Percentiles rank a stretch among this genome's conserved stretches.
phyloP scores from a whole-genome alignment of 768 basidiomycete species.

The Piloderma croceum region DNA sequence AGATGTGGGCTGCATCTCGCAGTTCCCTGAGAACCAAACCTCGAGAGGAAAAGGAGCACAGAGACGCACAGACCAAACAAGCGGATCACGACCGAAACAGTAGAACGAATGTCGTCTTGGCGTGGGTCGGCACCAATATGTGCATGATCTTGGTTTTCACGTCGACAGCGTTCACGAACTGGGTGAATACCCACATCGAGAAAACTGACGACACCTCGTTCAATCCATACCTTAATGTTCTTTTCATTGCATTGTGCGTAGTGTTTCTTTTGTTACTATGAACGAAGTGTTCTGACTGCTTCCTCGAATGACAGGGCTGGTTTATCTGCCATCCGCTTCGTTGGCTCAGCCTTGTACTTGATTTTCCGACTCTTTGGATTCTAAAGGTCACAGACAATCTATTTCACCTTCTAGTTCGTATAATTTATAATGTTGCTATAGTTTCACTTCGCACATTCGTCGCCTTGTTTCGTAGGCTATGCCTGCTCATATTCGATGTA shows the following conservation, averaged over 20 bases:
- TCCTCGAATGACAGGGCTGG: slow-evolving; percentile 47
- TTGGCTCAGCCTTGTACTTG: slow-evolving; percentile 74
- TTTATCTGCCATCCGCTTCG: slow-evolving; percentile 74
- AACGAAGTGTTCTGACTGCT: slow-evolving; percentile 1
- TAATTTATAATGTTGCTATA: too few relatives aligned
- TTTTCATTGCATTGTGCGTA: slow-evolving; percentile 61
- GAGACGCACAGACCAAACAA: slow-evolving; percentile 85
- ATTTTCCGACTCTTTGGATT: slow-evolving; percentile 66
- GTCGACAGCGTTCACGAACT: slow-evolving; percentile 67
- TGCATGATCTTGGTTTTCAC: slow-evolving; percentile 72
- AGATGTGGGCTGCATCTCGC: slow-evolving; percentile 76
- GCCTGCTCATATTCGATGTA: too few relatives aligned
- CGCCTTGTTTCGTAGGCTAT: too few relatives aligned
- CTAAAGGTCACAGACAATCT: too few relatives aligned
- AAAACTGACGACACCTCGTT: slow-evolving; percentile 50
- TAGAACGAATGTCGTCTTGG: slow-evolving; percentile 77
- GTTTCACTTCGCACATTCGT: too few relatives aligned
- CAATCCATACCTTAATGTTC: slow-evolving; percentile 85
- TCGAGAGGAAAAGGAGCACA: slow-evolving; percentile 72
- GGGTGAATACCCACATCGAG: slow-evolving; percentile 58
- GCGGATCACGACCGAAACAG: slow-evolving; percentile 82
- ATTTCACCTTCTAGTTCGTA: too few relatives aligned
- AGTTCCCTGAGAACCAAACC: slow-evolving; percentile 61
- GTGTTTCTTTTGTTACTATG: slow-evolving; percentile 33
- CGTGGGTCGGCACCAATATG: slow-evolving; percentile 87